phyloP scores from a whole-genome alignment of 192 early-diverging fungal genomes.

The Blastocladiella britannica region DNA sequence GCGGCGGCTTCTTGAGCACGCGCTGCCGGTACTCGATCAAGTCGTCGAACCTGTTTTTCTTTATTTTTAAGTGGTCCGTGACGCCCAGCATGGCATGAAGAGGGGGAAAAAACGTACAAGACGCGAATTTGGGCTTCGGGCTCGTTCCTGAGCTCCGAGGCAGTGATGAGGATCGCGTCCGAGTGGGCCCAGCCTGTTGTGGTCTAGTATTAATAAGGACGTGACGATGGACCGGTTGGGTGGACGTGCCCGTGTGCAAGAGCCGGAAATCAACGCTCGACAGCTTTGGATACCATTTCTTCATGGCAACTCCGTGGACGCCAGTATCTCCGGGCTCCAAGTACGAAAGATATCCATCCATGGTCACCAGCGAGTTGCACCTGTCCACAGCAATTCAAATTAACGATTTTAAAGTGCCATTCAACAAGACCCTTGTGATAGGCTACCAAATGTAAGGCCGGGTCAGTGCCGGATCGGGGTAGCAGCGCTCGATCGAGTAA shows the following conservation, averaged over 20 bases:
- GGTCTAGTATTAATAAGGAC: neutral
- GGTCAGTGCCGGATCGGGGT: too few relatives aligned
- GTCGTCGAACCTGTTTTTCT: neutral
- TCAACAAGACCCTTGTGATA: too few relatives aligned
- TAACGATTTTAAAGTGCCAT: too few relatives aligned
- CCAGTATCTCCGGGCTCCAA: neutral
- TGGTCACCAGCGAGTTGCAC: neutral
- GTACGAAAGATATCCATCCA: neutral
- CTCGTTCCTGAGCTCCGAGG: neutral
- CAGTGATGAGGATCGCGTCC: neutral
- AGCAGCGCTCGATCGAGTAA: too few relatives aligned
- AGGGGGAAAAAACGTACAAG: neutral
- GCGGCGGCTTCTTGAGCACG: neutral
- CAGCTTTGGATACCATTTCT: neutral
- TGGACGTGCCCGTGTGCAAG: neutral
- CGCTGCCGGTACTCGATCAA: neutral
- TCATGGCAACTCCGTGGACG: neutral
- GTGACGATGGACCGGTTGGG: neutral
- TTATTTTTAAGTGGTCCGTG: neutral
- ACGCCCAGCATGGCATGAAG: neutral
- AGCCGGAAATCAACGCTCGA: neutral
- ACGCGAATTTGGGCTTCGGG: neutral
- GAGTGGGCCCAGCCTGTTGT: neutral
- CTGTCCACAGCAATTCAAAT: too few relatives aligned
- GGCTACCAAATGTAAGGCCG: too few relatives aligned